These are phyloP conservation scores for Globisporangium emineosum DNA, from an alignment of 352 stramenopile species.

Conservation along the genomic window DNA sequence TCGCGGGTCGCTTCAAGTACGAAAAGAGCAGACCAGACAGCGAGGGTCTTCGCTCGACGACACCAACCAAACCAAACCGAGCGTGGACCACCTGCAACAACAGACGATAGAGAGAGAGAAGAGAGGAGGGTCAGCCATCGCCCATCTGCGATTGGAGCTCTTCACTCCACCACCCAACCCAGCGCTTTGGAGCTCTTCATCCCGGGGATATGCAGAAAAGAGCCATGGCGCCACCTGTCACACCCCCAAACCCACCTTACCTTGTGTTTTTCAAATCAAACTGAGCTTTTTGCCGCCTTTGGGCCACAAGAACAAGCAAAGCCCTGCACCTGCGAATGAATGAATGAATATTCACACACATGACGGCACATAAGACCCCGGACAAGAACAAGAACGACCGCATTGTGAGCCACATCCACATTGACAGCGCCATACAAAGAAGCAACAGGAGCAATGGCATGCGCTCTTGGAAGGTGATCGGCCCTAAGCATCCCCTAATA, in stretches of 20 bases:
- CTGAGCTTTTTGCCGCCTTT: background rate
- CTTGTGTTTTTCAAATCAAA: background rate
- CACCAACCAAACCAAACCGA: conserved; percentile 14
- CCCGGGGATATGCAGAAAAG: conserved; percentile 13
- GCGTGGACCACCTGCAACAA: conserved; percentile 5
- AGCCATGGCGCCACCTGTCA: conserved; percentile 11
- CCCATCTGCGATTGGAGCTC: conserved; percentile 2
- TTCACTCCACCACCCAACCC: conserved; percentile 13
- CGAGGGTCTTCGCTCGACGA: conserved; percentile 4
- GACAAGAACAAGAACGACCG: background rate
- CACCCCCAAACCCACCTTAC: conserved; percentile 13
- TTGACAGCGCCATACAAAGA: background rate
- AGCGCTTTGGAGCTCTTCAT: background rate
- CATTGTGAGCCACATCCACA: background rate
- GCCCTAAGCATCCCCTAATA: background rate
- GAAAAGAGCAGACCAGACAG: conserved; percentile 13
- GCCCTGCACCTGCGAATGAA: background rate
- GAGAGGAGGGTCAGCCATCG: background rate
- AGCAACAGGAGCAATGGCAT: background rate
- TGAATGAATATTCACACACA: background rate
- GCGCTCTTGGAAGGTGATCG: background rate
- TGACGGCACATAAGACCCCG: background rate
- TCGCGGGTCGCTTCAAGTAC: conserved; percentile 55
- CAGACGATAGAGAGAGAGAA: conserved; percentile 2
- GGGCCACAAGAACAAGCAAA: background rate